These are phyloP conservation scores for Pelomyxa schiedti DNA, from an alignment of 78 protist species.

Conservation along the genomic window DNA sequence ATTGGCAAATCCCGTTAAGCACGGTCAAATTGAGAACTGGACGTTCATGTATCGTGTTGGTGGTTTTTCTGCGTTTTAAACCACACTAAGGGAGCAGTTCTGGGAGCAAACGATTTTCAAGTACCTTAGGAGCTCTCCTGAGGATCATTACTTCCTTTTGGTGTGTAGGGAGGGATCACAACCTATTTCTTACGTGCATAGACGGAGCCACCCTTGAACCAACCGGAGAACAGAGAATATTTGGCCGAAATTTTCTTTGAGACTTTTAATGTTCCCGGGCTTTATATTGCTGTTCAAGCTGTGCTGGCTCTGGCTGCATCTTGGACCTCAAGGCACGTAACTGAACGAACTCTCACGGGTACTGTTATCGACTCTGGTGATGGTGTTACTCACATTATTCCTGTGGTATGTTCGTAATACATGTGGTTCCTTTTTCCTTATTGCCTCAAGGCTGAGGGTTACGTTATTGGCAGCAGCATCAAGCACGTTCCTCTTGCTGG, in stretches of 20 bases:
- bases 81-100: conserved; percentile 91
- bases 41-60: conserved; percentile 49
- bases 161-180: conserved; percentile 9
- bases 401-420: conserved; percentile 56
- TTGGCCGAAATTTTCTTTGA: conserved; percentile 99
- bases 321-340: conserved; percentile 36
- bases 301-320: conserved; percentile 96
- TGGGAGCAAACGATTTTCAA: conserved; percentile 96
- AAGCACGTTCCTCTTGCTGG: conserved; percentile 98
- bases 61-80: background rate
- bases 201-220: conserved; percentile 98
- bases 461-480: conserved; percentile 91
- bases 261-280: conserved; percentile 94
- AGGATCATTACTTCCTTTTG: conserved; percentile 91
- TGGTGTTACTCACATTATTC: conserved; percentile 99
- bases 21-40: conserved; percentile 87
- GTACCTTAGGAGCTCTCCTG: conserved; percentile 96
- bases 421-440: background rate
- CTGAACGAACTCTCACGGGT: conserved; percentile 79
- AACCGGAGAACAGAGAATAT: conserved; percentile 98
- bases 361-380: conserved; percentile 98
- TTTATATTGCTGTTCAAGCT: conserved; percentile 99
- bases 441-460: conserved; percentile 74
- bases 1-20: conserved; percentile 76
- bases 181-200: background rate